Percentiles rank a stretch among this genome's conserved stretches.
phyloP scores from a whole-genome alignment of 768 basidiomycete genomes.

The Kwoniella heveanensis region DNA sequence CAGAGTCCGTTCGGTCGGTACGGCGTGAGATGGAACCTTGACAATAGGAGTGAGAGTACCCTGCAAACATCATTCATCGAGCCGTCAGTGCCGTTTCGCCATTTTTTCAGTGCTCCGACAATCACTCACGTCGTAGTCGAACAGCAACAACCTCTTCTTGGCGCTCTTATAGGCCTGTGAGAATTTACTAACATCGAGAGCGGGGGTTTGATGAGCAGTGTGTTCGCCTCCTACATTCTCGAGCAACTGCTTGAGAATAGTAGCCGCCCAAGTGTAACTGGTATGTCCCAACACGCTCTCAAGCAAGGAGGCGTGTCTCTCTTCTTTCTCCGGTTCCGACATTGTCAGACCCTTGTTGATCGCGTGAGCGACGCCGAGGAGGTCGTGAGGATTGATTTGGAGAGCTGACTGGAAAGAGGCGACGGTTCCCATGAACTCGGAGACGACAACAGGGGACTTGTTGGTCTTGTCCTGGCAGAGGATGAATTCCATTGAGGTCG shows the following conservation, averaged over 20 bases:
- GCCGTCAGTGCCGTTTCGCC: no score
- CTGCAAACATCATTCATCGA: no score
- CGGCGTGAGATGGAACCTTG: slow-evolving; percentile 83
- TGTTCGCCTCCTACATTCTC: slow-evolving; percentile 76
- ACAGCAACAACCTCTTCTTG: slow-evolving; percentile 82
- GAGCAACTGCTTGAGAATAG: slow-evolving; percentile 83
- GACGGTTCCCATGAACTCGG: slow-evolving; percentile 97
- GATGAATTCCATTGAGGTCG: slow-evolving; percentile 96
- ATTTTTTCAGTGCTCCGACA: no score
- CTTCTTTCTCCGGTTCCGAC: slow-evolving; percentile 71
- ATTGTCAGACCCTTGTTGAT: slow-evolving; percentile 87
- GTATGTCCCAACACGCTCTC: slow-evolving; percentile 89
- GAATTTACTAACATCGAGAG: slow-evolving; percentile 68
- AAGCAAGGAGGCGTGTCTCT: slow-evolving; percentile 73
- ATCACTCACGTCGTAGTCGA: slow-evolving; percentile 86
- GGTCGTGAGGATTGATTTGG: slow-evolving; percentile 94
- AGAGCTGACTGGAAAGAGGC: slow-evolving; percentile 86
- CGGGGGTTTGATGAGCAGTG: slow-evolving; percentile 80
- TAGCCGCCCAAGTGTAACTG: slow-evolving; percentile 90
- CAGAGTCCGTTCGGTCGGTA: slow-evolving; percentile 74
- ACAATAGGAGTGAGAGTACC: slow-evolving; percentile 97
- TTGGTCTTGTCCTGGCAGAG: slow-evolving; percentile 86
- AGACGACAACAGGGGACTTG: slow-evolving; percentile 79
- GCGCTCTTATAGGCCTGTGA: slow-evolving; percentile 67
- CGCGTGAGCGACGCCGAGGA: slow-evolving; percentile 84